A percentile compares a stretch with the other conserved stretches of the same genome.
These are phyloP conservation scores for Tolypocladium tropicale DNA, from an alignment of 2,329 filamentous ascomycete genomes.

Conservation along the genomic window DNA sequence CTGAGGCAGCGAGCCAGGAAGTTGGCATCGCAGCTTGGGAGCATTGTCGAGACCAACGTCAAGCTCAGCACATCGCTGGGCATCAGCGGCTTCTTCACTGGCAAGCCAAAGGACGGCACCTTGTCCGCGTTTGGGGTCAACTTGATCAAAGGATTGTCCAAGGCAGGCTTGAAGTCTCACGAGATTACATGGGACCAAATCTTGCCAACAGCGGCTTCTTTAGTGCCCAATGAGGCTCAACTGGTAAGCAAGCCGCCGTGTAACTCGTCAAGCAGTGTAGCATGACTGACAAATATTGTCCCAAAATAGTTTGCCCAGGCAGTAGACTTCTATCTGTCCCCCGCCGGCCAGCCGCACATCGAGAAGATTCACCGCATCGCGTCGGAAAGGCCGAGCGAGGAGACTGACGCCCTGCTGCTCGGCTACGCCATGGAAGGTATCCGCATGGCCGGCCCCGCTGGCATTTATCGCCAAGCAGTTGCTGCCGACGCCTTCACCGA, in stretches of 20 bases:
- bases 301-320: slow-evolving; percentile 53
- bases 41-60: slow-evolving; percentile 53
- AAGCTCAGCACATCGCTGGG: slow-evolving; percentile 39
- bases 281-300: not conserved
- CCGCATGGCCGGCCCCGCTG: slow-evolving; percentile 54
- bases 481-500: slow-evolving; percentile 33
- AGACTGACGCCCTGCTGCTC: slow-evolving; percentile 52
- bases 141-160: slow-evolving; percentile 54
- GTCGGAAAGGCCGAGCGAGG: slow-evolving; percentile 38
- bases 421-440: slow-evolving; percentile 65
- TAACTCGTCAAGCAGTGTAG: no score
- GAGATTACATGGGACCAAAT: slow-evolving; percentile 65
- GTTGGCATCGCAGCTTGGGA: slow-evolving; percentile 47
- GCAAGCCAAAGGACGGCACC: slow-evolving; percentile 37
- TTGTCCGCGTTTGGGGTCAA: slow-evolving; percentile 55
- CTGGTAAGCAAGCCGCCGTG: slow-evolving; percentile 33
- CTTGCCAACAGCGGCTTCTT: slow-evolving; percentile 53
- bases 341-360: slow-evolving; percentile 43
- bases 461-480: slow-evolving; percentile 47
- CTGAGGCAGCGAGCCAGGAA: slow-evolving; percentile 48
- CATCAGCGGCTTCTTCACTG: slow-evolving; percentile 38
- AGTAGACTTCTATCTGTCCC: slow-evolving; percentile 60
- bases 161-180: slow-evolving; percentile 48
- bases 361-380: slow-evolving; percentile 52
- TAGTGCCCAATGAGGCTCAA: slow-evolving; percentile 62